These are phyloP conservation scores for Tulasnella sp. DNA, from an alignment of 768 basidiomycete species.

Conservation along the genomic window DNA sequence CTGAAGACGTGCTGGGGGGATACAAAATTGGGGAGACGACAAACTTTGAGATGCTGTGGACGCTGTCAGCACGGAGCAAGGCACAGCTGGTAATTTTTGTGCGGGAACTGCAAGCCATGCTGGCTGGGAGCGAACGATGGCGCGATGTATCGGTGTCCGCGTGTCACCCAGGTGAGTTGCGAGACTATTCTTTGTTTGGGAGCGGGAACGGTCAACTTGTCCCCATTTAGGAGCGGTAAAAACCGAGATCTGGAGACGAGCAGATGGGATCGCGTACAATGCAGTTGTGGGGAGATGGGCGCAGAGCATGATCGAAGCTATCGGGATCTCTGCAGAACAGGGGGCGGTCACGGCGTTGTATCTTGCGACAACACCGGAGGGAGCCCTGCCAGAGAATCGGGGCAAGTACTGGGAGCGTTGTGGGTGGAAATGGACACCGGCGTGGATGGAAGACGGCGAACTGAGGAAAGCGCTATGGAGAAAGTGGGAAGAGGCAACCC, in stretches of 20 bases:
- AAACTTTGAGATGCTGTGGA: slow-evolving; percentile 6
- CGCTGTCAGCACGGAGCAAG: slow-evolving; percentile 6
- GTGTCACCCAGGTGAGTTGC: slow-evolving; percentile 11
- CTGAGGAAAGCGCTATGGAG: slow-evolving; percentile 9
- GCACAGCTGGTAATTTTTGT: slow-evolving; percentile 5
- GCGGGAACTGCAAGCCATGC: background rate
- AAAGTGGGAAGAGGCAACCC: slow-evolving; percentile 6
- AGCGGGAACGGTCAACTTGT: no score
- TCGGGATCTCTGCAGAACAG: slow-evolving; percentile 10
- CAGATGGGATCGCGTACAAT: slow-evolving; percentile 2
- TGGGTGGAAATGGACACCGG: slow-evolving; percentile 13
- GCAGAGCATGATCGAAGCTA: background rate
- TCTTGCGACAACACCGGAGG: slow-evolving; percentile 1
- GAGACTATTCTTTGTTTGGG: no score
- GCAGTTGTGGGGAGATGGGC: slow-evolving; percentile 7
- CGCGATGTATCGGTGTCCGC: background rate
- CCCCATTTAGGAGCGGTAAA: slow-evolving; percentile 3
- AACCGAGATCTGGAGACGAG: background rate
- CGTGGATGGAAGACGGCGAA: slow-evolving; percentile 12
- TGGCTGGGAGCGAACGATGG: background rate
- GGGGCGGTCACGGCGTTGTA: slow-evolving; percentile 6
- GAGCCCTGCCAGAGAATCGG: background rate
- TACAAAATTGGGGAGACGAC: background rate
- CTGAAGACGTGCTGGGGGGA: slow-evolving; percentile 1
- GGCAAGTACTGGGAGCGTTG: slow-evolving; percentile 16